phyloP scores from a whole-genome alignment of 2,329 filamentous ascomycete genomes.

The Nemania sp. region DNA sequence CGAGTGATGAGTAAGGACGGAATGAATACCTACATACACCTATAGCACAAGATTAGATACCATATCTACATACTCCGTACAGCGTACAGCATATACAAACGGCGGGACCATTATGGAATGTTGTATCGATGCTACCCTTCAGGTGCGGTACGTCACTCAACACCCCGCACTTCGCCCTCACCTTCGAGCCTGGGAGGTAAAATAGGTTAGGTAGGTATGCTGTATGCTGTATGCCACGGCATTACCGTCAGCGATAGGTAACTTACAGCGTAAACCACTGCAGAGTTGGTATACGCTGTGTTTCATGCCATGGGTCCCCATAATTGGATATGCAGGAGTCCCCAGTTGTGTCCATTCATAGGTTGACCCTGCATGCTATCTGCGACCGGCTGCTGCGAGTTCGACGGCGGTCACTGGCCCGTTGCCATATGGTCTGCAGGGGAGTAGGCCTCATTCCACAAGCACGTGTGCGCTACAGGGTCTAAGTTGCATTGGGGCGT shows the following conservation, averaged over 20 bases:
- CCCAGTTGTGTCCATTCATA: constrained; percentile 23
- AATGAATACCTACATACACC: neutral
- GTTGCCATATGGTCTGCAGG: constrained; percentile 42
- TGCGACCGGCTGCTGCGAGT: constrained; percentile 22
- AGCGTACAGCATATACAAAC: neutral
- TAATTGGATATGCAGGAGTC: constrained; percentile 30
- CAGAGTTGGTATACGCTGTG: constrained; percentile 28
- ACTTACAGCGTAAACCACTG: constrained; percentile 1
- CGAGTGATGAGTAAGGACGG: neutral
- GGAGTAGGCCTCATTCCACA: constrained; percentile 35
- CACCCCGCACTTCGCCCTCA: constrained; percentile 31
- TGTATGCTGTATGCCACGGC: constrained; percentile 1
- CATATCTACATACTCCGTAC: no score
- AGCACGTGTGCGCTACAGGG: constrained; percentile 38
- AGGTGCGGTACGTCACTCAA: constrained; percentile 12
- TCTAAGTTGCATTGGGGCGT: constrained; percentile 23
- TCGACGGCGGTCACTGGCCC: constrained; percentile 21
- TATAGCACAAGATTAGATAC: neutral
- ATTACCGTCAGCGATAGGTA: constrained; percentile 27
- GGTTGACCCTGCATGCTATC: constrained; percentile 24
- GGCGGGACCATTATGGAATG: neutral
- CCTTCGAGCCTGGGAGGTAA: neutral
- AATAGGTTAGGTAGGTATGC: neutral
- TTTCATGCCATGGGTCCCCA: constrained; percentile 37
- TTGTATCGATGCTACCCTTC: constrained; percentile 19